Evolutionary conservation across 2,329 filamentous ascomycete species (phyloP).

Genomic region (Cercospora janseana): DNA sequence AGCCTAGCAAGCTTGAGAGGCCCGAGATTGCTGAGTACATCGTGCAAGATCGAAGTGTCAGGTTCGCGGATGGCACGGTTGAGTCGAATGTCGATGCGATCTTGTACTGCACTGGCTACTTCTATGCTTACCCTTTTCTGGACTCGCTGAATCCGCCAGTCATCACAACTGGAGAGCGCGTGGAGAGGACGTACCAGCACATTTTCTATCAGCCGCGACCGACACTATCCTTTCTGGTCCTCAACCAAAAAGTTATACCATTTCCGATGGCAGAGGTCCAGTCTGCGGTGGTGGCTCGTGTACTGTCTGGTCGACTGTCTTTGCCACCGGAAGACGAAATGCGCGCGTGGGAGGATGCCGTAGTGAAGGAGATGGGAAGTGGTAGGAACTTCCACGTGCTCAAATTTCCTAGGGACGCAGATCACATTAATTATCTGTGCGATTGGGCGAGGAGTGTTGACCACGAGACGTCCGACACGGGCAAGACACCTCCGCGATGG

Average conservation of each 20-base stretch:
- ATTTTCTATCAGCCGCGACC: conserved; percentile 73
- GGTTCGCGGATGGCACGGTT: conserved; percentile 64
- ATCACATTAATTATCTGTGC: conserved; percentile 68
- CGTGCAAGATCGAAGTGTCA: conserved; percentile 59
- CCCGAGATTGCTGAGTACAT: conserved; percentile 55
- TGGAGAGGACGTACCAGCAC: conserved; percentile 74
- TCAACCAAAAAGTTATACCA: conserved; percentile 83
- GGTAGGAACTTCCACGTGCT: conserved; percentile 56
- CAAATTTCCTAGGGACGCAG: conserved; percentile 60
- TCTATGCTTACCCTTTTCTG: conserved; percentile 78
- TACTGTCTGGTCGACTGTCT: conserved; percentile 69
- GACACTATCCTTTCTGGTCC: conserved; percentile 71
- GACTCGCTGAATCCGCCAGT: conserved; percentile 52
- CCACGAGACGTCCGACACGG: conserved; percentile 38
- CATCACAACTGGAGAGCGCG: conserved; percentile 66
- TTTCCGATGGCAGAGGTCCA: conserved; percentile 80
- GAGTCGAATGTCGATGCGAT: conserved; percentile 71
- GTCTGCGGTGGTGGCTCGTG: conserved; percentile 69
- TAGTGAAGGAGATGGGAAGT: conserved; percentile 42
- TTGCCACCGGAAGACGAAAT: conserved; percentile 66
- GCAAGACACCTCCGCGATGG: conserved; percentile 72
- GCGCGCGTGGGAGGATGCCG: conserved; percentile 61
- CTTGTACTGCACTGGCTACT: conserved; percentile 86
- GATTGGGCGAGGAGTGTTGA: conserved; percentile 57
- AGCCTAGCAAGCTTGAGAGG: conserved; percentile 56